phyloP scores from a whole-genome alignment of 352 stramenopile genomes.

The Thraustochytrium sp. region DNA sequence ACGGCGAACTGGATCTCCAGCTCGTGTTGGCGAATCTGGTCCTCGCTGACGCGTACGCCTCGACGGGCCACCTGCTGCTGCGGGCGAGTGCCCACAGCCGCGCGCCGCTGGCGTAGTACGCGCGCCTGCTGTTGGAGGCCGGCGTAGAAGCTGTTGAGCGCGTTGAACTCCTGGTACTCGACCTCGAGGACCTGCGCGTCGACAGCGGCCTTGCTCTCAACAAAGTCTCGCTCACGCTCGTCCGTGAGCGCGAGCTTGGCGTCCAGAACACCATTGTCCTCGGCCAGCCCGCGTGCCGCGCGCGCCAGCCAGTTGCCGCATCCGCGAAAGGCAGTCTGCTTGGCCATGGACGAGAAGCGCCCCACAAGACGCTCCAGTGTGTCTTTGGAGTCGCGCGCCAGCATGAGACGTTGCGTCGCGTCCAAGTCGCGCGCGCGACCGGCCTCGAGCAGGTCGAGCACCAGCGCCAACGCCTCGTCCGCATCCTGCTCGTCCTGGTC shows the following conservation, averaged over 20 bases:
- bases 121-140: constrained; percentile 5
- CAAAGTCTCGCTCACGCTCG: not conserved
- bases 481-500: not conserved
- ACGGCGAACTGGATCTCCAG: not conserved
- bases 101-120: not conserved
- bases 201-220: not conserved
- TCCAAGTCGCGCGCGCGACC: not conserved
- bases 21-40: constrained; percentile 11
- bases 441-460: not conserved
- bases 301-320: constrained; percentile 23
- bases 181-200: constrained; percentile 14
- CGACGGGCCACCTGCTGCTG: not conserved
- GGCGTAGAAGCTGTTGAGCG: constrained; percentile 10
- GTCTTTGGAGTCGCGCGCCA: not conserved
- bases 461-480: not conserved
- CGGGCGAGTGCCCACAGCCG: not conserved
- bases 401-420: not conserved
- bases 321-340: constrained; percentile 19
- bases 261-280: constrained; percentile 6
- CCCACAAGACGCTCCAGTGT: not conserved
- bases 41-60: not conserved
- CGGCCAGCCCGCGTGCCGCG: not conserved
- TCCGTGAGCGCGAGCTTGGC: not conserved
- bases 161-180: constrained; percentile 31
- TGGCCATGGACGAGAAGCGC: not conserved